Evolutionary conservation across 148 eudicot species (phyloP).

Genomic region (Vaccinium macrocarpon): DNA sequence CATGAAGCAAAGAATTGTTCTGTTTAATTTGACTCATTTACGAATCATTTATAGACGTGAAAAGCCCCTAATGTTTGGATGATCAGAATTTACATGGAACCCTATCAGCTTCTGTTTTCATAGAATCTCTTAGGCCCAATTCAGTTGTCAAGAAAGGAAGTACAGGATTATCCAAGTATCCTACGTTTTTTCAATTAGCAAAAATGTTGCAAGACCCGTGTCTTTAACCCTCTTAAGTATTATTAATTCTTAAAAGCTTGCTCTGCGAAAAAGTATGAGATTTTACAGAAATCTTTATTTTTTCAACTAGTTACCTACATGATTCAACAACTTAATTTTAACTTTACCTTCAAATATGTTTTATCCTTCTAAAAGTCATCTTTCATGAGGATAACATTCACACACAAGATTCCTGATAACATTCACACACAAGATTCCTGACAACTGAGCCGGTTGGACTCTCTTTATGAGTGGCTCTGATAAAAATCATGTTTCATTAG

Average conservation of each 20-base stretch:
- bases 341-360: neutral
- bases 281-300: neutral
- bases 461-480: neutral
- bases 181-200: neutral
- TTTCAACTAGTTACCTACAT: neutral
- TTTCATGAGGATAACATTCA: neutral
- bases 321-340: neutral
- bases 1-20: constrained; percentile 1
- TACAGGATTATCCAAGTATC: neutral
- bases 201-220: neutral
- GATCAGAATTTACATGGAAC: neutral
- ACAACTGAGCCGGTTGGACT: neutral
- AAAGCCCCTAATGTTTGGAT: constrained; percentile 1
- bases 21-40: constrained; percentile 3
- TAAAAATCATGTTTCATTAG: neutral
- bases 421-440: neutral
- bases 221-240: neutral
- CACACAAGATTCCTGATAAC: neutral
- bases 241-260: neutral
- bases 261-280: neutral
- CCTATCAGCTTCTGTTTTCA: neutral
- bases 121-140: neutral
- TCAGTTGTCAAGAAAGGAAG: neutral
- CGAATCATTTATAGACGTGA: neutral
- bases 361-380: neutral